Evolutionary conservation across 106 monocot species (phyloP).

Genomic region (Allium fistulosum): DNA sequence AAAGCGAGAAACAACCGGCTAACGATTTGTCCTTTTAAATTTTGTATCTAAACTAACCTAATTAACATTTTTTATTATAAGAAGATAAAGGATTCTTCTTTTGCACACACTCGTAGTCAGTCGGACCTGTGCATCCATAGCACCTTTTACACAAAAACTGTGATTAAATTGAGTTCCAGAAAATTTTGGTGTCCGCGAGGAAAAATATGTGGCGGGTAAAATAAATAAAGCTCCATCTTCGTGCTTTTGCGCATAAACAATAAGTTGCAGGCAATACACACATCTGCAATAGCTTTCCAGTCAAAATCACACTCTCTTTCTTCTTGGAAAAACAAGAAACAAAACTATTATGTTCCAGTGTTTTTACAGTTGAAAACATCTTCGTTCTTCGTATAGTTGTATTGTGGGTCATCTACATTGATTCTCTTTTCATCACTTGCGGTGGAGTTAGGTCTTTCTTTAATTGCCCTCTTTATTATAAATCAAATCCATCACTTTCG

Average conservation of each 20-base stretch:
- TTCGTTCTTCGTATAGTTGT: not conserved
- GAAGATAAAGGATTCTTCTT: no score
- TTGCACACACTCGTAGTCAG: no score
- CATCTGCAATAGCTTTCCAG: not conserved
- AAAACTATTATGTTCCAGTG: not conserved
- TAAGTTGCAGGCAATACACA: not conserved
- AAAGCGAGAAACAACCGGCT: no score
- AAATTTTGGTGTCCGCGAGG: slow-evolving; percentile 30
- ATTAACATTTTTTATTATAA: no score
- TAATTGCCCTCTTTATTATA: slow-evolving; percentile 13
- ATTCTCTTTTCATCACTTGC: slow-evolving; percentile 18
- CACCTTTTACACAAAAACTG: no score
- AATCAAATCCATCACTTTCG: not conserved
- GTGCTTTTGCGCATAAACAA: not conserved
- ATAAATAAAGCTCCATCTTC: not conserved
- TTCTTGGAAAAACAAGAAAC: not conserved
- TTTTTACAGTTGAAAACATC: not conserved
- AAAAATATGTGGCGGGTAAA: slow-evolving; percentile 43
- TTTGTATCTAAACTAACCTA: no score
- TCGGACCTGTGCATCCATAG: no score
- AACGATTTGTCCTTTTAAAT: no score
- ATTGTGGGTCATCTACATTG: slow-evolving; percentile 9
- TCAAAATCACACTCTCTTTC: not conserved
- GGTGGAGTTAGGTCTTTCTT: slow-evolving; percentile 37
- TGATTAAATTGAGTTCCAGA: no score